phyloP scores from a whole-genome alignment of 169 alveolate species.

The Ichthyophthirius multifiliis region DNA sequence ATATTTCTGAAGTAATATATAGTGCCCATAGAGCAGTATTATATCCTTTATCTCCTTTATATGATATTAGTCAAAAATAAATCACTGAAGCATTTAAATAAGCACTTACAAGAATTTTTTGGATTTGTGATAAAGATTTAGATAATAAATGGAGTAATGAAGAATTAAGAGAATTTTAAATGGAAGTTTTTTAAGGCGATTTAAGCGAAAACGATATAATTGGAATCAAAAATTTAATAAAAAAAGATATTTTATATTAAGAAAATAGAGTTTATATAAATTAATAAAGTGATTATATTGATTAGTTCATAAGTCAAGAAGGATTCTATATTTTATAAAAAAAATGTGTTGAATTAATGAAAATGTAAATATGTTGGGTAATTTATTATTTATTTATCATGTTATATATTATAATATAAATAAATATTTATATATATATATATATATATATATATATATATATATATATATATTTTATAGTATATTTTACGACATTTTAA shows the following conservation, averaged over 20 bases:
- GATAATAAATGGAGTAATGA: conserved; percentile 51
- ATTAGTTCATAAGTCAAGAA: conserved; percentile 7
- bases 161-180: conserved; percentile 56
- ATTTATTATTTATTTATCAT: background rate
- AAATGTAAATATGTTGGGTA: conserved; percentile 66
- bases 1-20: conserved; percentile 54
- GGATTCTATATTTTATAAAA: conserved; percentile 59
- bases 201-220: conserved; percentile 46
- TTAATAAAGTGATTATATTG: background rate
- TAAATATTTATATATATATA: background rate
- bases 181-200: conserved; percentile 55
- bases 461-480: background rate
- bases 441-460: background rate
- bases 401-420: background rate
- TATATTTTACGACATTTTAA: conserved; percentile 51
- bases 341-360: conserved; percentile 55
- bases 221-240: conserved; percentile 62
- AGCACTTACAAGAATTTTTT: conserved; percentile 68
- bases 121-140: conserved; percentile 63
- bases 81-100: conserved; percentile 52
- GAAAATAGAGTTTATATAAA: background rate
- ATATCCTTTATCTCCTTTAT: conserved; percentile 75
- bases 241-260: conserved; percentile 21
- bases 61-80: conserved; percentile 44
- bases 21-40: conserved; percentile 72